Conservation (phyloP, 2,329 filamentous ascomycete species). For the Venturia carpophila region DNA sequence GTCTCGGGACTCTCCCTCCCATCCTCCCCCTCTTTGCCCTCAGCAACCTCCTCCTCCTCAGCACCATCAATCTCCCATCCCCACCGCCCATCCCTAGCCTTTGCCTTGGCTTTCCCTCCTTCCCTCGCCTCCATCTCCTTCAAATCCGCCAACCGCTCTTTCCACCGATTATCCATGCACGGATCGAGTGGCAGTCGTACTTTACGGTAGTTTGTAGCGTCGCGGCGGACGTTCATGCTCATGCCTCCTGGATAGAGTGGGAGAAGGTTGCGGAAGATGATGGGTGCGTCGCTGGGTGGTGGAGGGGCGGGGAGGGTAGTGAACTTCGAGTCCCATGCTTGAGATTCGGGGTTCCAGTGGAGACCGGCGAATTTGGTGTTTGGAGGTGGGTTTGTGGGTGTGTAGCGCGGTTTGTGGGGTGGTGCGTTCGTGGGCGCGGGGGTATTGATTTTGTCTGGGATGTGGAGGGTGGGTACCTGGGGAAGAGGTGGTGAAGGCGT, state of each 20-base stretch:
- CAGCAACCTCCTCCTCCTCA: not conserved
- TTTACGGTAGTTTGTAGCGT: not conserved
- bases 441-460: not conserved
- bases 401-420: not conserved
- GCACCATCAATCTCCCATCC: not conserved
- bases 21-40: not conserved
- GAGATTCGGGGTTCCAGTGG: not conserved
- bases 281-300: not conserved
- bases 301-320: not conserved
- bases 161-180: not conserved
- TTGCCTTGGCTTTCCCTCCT: no score
- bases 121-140: not conserved
- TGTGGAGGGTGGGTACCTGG: not conserved
- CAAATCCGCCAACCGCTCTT: not conserved
- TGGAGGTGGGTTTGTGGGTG: conserved; percentile 2
- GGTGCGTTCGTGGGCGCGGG: not conserved
- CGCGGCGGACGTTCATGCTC: not conserved
- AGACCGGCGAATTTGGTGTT: not conserved
- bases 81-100: not conserved
- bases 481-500: not conserved
- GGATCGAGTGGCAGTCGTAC: not conserved
- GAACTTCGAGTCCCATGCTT: not conserved
- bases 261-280: not conserved
- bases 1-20: not conserved
- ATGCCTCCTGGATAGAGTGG: not conserved